phyloP scores from a whole-genome alignment of 2,329 filamentous ascomycete genomes.

The Scopulariopsis brevicaulis region DNA sequence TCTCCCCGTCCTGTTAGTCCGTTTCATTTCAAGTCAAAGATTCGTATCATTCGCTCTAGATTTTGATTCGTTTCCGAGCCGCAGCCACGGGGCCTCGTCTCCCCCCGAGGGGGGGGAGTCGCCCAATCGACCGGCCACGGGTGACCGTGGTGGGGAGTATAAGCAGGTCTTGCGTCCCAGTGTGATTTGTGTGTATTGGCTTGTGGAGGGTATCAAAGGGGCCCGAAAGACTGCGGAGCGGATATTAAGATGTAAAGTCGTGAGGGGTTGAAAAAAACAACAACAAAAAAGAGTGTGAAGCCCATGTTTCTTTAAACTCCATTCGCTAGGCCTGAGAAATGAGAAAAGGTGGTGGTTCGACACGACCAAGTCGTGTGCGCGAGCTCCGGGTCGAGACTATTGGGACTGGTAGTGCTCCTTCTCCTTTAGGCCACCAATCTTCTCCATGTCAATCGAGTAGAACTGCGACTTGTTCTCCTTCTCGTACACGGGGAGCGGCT shows the following conservation, averaged over 20 bases:
- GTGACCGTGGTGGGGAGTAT: background rate
- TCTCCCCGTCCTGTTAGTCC: background rate
- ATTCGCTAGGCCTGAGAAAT: background rate
- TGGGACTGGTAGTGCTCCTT: conserved; percentile 46
- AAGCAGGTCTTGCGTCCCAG: background rate
- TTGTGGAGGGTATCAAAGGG: background rate
- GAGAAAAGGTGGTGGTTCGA: background rate
- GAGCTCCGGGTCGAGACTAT: conserved; percentile 9
- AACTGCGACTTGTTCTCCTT: conserved; percentile 70
- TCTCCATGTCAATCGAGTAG: conserved; percentile 87
- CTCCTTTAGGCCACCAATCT: conserved; percentile 89
- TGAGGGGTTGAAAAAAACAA: conserved; percentile 1
- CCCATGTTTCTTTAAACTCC: background rate
- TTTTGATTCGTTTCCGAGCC: background rate
- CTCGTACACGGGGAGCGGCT: conserved; percentile 79
- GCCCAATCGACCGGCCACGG: background rate
- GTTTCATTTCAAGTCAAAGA: background rate
- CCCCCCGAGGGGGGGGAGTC: background rate
- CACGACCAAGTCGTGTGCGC: background rate
- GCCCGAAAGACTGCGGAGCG: background rate
- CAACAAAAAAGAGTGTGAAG: background rate
- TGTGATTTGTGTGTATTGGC: background rate
- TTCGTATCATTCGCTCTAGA: background rate
- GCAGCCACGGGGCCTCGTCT: background rate
- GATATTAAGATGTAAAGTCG: background rate